Conservation (phyloP, 2,329 filamentous ascomycete genomes). For the Fusarium sp. region DNA sequence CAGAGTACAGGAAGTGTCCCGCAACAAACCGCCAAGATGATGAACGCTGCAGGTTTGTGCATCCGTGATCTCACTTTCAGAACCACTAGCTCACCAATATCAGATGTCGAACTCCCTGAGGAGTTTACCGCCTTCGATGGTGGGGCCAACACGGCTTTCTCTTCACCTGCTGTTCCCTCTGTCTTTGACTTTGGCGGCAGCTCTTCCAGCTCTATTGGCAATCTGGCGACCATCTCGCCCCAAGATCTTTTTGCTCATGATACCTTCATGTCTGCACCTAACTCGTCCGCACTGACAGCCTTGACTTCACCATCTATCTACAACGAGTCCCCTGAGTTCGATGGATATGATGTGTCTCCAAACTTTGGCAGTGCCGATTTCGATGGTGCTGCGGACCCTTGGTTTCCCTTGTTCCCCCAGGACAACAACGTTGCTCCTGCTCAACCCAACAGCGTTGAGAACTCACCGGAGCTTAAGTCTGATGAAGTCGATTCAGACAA, state of each 20-base stretch:
- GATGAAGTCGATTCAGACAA: conserved; percentile 59
- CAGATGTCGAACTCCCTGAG: conserved; percentile 66
- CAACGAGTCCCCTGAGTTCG: conserved; percentile 79
- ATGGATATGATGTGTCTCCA: conserved; percentile 80
- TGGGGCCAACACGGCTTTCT: conserved; percentile 59
- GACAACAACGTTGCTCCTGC: conserved; percentile 44
- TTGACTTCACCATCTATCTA: conserved; percentile 85
- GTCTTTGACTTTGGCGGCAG: conserved; percentile 61
- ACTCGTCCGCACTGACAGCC: conserved; percentile 82
- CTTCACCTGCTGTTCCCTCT: conserved; percentile 60
- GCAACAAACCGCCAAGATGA: conserved; percentile 55
- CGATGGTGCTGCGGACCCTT: conserved; percentile 61
- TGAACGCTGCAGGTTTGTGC: conserved; percentile 53
- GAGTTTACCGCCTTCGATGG: conserved; percentile 66
- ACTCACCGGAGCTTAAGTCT: conserved; percentile 54
- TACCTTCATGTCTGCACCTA: conserved; percentile 76
- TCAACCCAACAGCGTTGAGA: conserved; percentile 43
- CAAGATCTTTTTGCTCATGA: conserved; percentile 79
- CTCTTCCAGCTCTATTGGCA: conserved; percentile 59
- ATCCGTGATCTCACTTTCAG: neutral
- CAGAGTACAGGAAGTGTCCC: conserved; percentile 64
- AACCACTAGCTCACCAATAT: conserved; percentile 45
- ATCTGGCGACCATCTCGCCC: conserved; percentile 80
- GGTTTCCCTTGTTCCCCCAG: conserved; percentile 78
- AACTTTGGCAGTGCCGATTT: conserved; percentile 72